phyloP scores from a whole-genome alignment of 2,329 filamentous ascomycete species.

The Tolypocladium sp. region DNA sequence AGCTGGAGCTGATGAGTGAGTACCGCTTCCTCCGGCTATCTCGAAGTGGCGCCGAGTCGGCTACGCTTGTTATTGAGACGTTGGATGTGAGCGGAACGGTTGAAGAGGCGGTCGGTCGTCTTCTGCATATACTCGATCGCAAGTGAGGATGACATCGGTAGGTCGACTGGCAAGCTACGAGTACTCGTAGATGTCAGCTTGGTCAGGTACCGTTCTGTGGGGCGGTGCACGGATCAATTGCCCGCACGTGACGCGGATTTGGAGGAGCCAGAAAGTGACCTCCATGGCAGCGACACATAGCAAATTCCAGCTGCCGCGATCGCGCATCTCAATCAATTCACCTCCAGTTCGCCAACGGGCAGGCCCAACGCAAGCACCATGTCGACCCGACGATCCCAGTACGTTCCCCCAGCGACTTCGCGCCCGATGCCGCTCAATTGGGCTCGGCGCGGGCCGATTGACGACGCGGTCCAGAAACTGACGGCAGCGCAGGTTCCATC shows the following conservation, averaged over 20 bases:
- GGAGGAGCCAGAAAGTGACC: background rate
- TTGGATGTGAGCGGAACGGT: no score
- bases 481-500: conserved; percentile 67
- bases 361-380: conserved; percentile 24
- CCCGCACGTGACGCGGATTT: background rate
- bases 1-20: no score
- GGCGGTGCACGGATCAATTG: background rate
- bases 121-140: no score
- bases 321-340: background rate
- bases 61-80: no score
- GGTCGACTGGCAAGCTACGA: no score
- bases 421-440: background rate
- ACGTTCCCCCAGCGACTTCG: conserved; percentile 12
- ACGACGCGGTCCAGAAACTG: conserved; percentile 6
- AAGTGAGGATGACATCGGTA: no score
- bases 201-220: background rate
- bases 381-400: conserved; percentile 33
- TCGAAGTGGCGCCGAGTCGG: conserved; percentile 3
- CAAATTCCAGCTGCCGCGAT: background rate
- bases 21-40: conserved; percentile 13
- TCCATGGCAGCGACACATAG: background rate
- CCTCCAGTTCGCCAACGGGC: conserved; percentile 8
- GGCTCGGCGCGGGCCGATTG: background rate
- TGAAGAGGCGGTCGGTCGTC: no score
- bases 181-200: no score